Evolutionary conservation across 2,329 filamentous ascomycete species (phyloP).

Genomic region (Aspergillus brunneoviolaceus): DNA sequence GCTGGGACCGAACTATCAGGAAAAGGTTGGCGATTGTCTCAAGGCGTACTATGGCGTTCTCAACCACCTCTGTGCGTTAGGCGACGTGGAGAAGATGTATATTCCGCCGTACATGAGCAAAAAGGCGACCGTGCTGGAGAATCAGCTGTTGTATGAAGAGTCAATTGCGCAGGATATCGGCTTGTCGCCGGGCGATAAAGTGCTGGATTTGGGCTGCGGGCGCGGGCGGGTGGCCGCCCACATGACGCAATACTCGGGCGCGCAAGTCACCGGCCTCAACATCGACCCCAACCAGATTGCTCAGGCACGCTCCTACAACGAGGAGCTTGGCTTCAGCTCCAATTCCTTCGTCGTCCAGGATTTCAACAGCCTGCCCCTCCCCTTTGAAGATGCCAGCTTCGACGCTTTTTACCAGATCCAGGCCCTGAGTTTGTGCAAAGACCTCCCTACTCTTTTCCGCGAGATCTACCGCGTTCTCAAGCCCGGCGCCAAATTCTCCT

Average conservation of each 20-base stretch:
- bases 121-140: conserved; percentile 51
- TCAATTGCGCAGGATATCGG: conserved; percentile 51
- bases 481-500: conserved; percentile 52
- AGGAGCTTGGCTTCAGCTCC: conserved; percentile 46
- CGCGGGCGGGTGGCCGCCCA: conserved; percentile 56
- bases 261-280: conserved; percentile 53
- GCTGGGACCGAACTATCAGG: conserved; percentile 51
- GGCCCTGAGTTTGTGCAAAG: conserved; percentile 56
- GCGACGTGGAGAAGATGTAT: conserved; percentile 60
- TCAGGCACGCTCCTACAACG: conserved; percentile 49
- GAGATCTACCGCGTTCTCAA: conserved; percentile 53
- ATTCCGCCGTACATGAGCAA: conserved; percentile 56
- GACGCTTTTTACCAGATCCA: conserved; percentile 60
- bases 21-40: conserved; percentile 53
- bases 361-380: conserved; percentile 54
- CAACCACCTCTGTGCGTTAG: conserved; percentile 56
- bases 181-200: conserved; percentile 47
- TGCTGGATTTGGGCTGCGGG: conserved; percentile 55
- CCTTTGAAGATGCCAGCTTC: conserved; percentile 51
- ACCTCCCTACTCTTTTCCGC: conserved; percentile 47
- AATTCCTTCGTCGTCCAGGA: conserved; percentile 51
- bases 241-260: conserved; percentile 52
- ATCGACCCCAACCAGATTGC: conserved; percentile 55
- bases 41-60: conserved; percentile 55
- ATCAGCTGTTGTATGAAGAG: conserved; percentile 56